Conservation (phyloP, 495 filamentous ascomycete genomes). For the Cercophora newfieldiana region DNA sequence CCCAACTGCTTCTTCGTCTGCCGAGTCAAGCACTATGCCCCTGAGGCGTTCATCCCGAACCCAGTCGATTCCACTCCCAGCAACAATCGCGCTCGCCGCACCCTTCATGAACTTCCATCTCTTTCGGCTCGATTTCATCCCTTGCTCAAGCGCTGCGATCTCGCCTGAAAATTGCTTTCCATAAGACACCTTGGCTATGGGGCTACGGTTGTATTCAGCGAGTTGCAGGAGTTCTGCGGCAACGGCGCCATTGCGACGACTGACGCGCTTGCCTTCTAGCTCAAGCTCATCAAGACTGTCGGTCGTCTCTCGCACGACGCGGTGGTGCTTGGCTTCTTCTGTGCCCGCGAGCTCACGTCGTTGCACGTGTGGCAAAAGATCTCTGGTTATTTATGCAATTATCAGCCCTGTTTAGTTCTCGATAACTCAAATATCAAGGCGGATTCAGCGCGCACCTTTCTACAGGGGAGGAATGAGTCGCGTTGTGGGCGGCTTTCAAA, state of each 20-base stretch:
- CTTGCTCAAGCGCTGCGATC: constrained; percentile 54
- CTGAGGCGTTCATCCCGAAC: constrained; percentile 65
- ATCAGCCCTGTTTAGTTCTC: neutral
- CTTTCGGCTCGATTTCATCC: constrained; percentile 57
- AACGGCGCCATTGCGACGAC: constrained; percentile 61
- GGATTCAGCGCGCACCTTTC: constrained; percentile 59
- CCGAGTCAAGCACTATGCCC: constrained; percentile 69
- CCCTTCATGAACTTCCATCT: constrained; percentile 74
- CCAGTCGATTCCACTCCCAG: constrained; percentile 86
- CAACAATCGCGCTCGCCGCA: constrained; percentile 70
- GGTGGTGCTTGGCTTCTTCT: constrained; percentile 56
- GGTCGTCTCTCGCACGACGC: constrained; percentile 48
- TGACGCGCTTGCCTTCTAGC: constrained; percentile 53
- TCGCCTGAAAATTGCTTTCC: constrained; percentile 53
- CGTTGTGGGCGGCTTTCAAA: constrained; percentile 73
- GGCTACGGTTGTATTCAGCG: constrained; percentile 53
- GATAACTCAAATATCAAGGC: neutral
- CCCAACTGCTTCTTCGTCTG: constrained; percentile 43
- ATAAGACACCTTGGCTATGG: constrained; percentile 49
- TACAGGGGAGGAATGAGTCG: constrained; percentile 60
- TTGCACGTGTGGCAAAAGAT: constrained; percentile 63
- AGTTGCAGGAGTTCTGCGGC: constrained; percentile 61
- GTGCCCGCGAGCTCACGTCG: constrained; percentile 66
- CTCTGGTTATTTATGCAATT: constrained; percentile 45
- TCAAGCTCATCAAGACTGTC: constrained; percentile 55